Base-by-base conservation (phyloP, 805 yeast genomes). In the Candida maris region DNA sequence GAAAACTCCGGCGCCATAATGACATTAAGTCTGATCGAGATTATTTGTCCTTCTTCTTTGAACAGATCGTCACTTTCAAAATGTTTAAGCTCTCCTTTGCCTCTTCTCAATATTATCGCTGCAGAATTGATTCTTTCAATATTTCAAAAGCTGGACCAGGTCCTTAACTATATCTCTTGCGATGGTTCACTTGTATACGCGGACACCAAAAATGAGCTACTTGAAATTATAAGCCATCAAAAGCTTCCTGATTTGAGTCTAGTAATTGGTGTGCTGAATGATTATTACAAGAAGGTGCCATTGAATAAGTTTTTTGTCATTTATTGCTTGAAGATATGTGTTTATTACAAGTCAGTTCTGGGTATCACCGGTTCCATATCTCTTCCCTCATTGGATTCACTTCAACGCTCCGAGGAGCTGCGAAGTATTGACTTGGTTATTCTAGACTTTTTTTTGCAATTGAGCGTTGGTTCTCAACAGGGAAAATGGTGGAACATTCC, bases 401-500 rank as follows among this genome's bases (percentile, higher is more conserved):
- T 63, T 57, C 58, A 59, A 42, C 32, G 48, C 32, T 27, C 46
- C 37, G 34, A 39, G 20, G 49, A 58, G 1, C 68, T 74, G 35
- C 52, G 66, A 5, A 78, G 79, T 25, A 62, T 74, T 21, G 86
- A 81, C 42, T 59, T 83, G 42, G 68, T 75, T 0, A 59, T 79
- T 19, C 60, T 83, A 28, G 82, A 81, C 44, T 69, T 70, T 30
- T 76, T 75, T 40, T 65, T 88, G 44, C 79, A 78, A 41, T 62
- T 81, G 9, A 85, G 78, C 44, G 75, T 79, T 15, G 65, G 46
- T 15, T 48, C 71, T 7, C 46, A 39, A 12, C 56, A 54, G 22
- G 68, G 78, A 21, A 85, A 80, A 58, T 89, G 96, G 96, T 88
- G 93, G 88, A 81, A 75, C 52, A 32, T 44, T 13, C 63, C 72